A percentile compares a stretch with the other conserved stretches of the same genome.
Evolutionary conservation across 352 stramenopile genomes (phyloP).

Genomic region (Pythium oligandrum): DNA sequence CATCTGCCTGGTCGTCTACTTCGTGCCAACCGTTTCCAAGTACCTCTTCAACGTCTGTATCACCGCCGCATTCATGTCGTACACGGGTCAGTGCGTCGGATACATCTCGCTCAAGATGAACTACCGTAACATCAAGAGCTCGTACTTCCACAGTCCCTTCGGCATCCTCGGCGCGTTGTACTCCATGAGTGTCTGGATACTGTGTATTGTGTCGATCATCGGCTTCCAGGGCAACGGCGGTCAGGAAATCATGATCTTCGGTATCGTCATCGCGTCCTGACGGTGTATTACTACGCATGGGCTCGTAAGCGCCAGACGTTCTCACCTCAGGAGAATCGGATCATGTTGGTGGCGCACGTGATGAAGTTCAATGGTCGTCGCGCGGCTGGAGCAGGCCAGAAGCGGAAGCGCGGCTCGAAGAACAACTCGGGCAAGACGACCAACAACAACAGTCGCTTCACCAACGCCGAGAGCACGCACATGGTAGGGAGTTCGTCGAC

Average conservation of each 20-base stretch:
- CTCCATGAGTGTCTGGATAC: conserved; percentile 10
- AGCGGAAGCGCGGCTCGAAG: neutral
- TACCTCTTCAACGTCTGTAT: conserved; percentile 14
- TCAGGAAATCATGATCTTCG: conserved; percentile 12
- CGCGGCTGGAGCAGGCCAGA: conserved; percentile 1
- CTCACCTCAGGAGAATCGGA: conserved; percentile 15
- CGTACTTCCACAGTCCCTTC: conserved; percentile 12
- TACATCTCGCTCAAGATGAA: conserved; percentile 10
- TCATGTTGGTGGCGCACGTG: conserved; percentile 20
- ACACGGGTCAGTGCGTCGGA: conserved; percentile 14
- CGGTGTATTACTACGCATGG: conserved; percentile 18
- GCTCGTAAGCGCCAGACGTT: conserved; percentile 13
- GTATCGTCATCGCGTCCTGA: conserved; percentile 3
- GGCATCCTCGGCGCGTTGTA: conserved; percentile 13
- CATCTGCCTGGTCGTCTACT: conserved; percentile 7
- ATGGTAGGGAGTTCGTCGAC: too few species aligned
- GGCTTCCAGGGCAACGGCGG: conserved; percentile 18
- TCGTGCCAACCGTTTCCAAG: conserved; percentile 1
- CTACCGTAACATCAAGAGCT: conserved; percentile 5
- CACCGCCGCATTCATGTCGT: conserved; percentile 10
- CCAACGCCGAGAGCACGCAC: conserved; percentile 2
- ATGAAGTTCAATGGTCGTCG: conserved; percentile 11
- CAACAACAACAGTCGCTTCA: conserved; percentile 4
- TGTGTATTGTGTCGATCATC: conserved; percentile 12
- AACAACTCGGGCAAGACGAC: conserved; percentile 7